Conservation (phyloP, 768 basidiomycete species). For the Peribolospora baueri region DNA sequence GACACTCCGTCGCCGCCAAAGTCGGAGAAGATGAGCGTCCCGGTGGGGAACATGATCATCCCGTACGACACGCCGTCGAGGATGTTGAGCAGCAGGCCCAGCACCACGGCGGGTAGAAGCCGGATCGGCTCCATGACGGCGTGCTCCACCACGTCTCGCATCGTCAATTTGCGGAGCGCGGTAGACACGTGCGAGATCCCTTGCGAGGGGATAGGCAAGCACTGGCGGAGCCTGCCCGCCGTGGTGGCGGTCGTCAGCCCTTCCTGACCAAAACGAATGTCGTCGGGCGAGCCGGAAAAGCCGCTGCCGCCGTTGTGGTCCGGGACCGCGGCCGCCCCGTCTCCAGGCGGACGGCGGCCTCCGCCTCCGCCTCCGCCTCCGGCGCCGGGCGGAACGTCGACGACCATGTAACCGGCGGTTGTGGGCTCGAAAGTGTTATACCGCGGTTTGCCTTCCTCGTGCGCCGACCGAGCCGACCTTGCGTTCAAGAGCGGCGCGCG, state of each 20-base stretch:
- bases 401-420: too few relatives aligned
- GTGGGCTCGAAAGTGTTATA: too few relatives aligned
- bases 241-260: background rate
- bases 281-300: too few relatives aligned
- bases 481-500: too few relatives aligned
- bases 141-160: constrained; percentile 12
- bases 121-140: constrained; percentile 16
- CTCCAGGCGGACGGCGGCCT: too few relatives aligned
- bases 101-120: constrained; percentile 50
- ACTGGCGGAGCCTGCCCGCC: background rate
- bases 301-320: too few relatives aligned
- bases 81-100: constrained; percentile 67
- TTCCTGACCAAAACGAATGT: too few relatives aligned
- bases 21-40: constrained; percentile 41
- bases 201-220: background rate
- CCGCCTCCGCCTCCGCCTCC: too few relatives aligned
- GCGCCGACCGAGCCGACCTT: too few relatives aligned
- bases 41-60: constrained; percentile 75
- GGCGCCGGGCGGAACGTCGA: too few relatives aligned
- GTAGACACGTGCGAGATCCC: background rate
- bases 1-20: constrained; percentile 78
- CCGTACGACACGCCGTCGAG: constrained; percentile 91
- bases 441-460: too few relatives aligned
- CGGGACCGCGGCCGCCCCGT: too few relatives aligned
- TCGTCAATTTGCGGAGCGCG: constrained; percentile 10